Base-by-base conservation (phyloP, 148 eudicot genomes). In the Rhododendron mucronatum region DNA sequence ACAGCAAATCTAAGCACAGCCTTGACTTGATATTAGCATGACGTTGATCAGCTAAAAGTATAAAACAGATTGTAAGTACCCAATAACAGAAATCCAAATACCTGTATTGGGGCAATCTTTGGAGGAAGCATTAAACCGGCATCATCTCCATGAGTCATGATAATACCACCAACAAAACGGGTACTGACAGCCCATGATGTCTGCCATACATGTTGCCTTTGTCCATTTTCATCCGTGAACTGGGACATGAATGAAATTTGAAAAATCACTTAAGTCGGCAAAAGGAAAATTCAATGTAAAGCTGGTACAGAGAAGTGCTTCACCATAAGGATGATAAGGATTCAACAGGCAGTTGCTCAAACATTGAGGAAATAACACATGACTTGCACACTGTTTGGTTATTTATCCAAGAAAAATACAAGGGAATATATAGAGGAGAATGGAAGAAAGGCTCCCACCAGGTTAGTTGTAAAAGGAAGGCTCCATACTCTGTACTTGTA, bases 121-220 rank as follows among this genome's bases (percentile, higher is more conserved):
- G 99, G 99, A 37, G 99, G 99, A 85, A 97, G 95, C 96, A 97
- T 93, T 85, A 97, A 86, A 87, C 99, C 99, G 82, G 94, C 87
- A 90, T 97, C 99, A 93, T 97, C 99, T 26, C 99, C 99, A 94
- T 97, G 99, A 76, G 99, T 94, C 99, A 97, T 97, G 67, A 97
- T 95, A 71, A 97, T 97, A 84, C 96, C 99, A 82, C 99, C 99
- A 81, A 97, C 91, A 91, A 97, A 95, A n/a, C 98, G 94, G 21
- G 99, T 97, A 91, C 99, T 97, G 82, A 97, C 85, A 86, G 99
- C 99, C 99, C 99, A 97, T 85, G 99, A 97, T 83, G 99, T 97
- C 89, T 97, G 99, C 99, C 99, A 97, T 85, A 97, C 98, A 88
- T 93, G 92, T 86, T 95, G 96, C 85, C 98, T 92, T 89, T 87